Evolutionary conservation across 1,139 yeast genomes (phyloP).

Genomic region (Kodamaea derodonti): DNA sequence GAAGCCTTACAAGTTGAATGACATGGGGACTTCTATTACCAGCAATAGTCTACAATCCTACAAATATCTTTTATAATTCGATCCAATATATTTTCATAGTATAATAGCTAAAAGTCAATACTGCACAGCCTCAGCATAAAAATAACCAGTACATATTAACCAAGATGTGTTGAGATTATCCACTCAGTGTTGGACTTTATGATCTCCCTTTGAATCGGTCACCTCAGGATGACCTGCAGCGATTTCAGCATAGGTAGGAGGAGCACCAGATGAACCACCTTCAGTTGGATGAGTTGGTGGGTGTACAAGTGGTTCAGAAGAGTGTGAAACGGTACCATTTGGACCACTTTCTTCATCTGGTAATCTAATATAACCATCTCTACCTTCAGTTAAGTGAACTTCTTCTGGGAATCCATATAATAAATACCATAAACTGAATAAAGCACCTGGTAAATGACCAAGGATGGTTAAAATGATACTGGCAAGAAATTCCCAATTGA

Average conservation of each 20-base stretch:
- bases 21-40: too few relatives aligned
- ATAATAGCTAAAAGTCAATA: too few relatives aligned
- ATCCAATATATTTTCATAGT: too few relatives aligned
- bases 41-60: too few relatives aligned
- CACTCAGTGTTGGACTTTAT: constrained; percentile 32
- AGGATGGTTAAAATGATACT: constrained; percentile 32
- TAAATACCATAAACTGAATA: constrained; percentile 34
- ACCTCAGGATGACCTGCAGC: constrained; percentile 12
- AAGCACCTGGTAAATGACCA: constrained; percentile 37
- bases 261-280: constrained; percentile 12
- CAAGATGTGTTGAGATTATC: too few relatives aligned
- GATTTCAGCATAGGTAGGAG: constrained; percentile 29
- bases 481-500: constrained; percentile 34
- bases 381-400: constrained; percentile 3
- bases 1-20: too few relatives aligned
- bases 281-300: constrained; percentile 2
- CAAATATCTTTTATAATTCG: too few relatives aligned
- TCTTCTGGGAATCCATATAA: constrained; percentile 11
- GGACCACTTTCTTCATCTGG: constrained; percentile 15
- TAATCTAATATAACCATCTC: constrained; percentile 20
- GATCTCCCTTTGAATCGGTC: constrained; percentile 19
- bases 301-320: neutral
- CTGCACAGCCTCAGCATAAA: too few relatives aligned
- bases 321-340: neutral
- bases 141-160: too few relatives aligned